A percentile compares a stretch with the other conserved stretches of the same genome.
These are phyloP conservation scores for Botrytis deweyae DNA, from an alignment of 2,329 filamentous ascomycete genomes.

Conservation along the genomic window DNA sequence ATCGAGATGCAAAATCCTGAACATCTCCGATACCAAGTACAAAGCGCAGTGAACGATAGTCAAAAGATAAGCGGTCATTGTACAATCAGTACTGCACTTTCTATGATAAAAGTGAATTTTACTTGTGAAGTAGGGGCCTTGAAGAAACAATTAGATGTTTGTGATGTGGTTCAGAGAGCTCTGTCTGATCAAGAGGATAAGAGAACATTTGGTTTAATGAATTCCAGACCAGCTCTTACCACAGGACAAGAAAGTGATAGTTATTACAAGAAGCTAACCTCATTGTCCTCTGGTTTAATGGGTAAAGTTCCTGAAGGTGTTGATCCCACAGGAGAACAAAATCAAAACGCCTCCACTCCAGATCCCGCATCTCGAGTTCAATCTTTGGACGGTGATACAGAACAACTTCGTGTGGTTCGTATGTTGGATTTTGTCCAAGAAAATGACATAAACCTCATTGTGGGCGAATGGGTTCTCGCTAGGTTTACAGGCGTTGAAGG, in stretches of 20 bases:
- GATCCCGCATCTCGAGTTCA: neutral
- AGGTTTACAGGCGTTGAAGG: constrained; percentile 37
- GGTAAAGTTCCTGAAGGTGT: constrained; percentile 14
- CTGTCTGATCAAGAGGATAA: constrained; percentile 32
- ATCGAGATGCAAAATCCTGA: constrained; percentile 35
- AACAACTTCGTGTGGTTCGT: constrained; percentile 32
- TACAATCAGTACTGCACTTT: constrained; percentile 39
- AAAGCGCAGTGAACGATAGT: constrained; percentile 32
- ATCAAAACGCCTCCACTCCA: neutral
- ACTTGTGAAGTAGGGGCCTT: constrained; percentile 36
- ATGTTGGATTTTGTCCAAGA: constrained; percentile 40
- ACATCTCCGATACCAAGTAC: constrained; percentile 35
- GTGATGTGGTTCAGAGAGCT: constrained; percentile 34
- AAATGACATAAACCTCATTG: constrained; percentile 33
- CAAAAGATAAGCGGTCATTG: constrained; percentile 39
- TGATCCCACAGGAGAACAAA: constrained; percentile 14
- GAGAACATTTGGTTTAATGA: neutral
- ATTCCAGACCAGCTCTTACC: neutral
- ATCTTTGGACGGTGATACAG: constrained; percentile 25
- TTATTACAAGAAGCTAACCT: constrained; percentile 17
- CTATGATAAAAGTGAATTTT: constrained; percentile 37
- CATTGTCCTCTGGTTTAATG: constrained; percentile 17
- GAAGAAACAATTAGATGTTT: constrained; percentile 38
- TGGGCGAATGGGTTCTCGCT: constrained; percentile 41
- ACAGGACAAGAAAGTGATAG: constrained; percentile 16